phyloP scores from a whole-genome alignment of 257 asterid species.

The Solanum pennellii region DNA sequence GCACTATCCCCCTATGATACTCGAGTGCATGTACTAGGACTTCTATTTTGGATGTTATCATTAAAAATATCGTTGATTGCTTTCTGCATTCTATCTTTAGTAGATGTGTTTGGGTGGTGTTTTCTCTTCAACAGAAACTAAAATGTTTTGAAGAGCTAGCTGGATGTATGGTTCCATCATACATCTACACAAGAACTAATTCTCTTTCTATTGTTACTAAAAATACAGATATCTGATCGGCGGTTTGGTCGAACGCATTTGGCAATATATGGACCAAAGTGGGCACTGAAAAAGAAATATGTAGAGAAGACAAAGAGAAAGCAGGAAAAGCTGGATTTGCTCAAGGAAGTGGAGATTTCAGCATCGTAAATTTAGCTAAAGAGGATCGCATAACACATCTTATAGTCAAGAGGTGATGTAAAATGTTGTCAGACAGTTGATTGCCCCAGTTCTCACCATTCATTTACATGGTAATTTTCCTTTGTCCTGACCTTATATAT shows the following conservation, averaged over 20 bases:
- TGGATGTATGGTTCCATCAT: neutral
- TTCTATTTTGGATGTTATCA: neutral
- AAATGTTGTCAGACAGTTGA: neutral
- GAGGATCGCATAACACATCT: neutral
- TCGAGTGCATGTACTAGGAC: neutral
- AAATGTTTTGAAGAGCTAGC: neutral
- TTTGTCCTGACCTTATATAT: neutral
- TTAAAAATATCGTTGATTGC: neutral
- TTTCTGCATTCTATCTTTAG: neutral
- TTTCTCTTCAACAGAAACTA: neutral
- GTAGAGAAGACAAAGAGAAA: slow-evolving; percentile 2
- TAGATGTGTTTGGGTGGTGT: neutral
- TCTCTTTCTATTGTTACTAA: neutral
- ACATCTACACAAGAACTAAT: neutral
- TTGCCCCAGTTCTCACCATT: neutral
- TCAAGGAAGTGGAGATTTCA: neutral
- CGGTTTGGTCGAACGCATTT: slow-evolving; percentile 93
- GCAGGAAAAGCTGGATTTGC: neutral
- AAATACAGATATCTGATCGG: slow-evolving; percentile 81
- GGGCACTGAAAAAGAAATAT: slow-evolving; percentile 75
- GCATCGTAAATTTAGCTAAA: neutral
- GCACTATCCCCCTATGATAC: neutral
- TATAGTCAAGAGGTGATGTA: neutral
- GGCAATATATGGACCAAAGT: slow-evolving; percentile 88
- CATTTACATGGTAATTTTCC: neutral